A percentile compares a stretch with the other conserved stretches of the same genome.
phyloP scores from a whole-genome alignment of 1,139 yeast species.

The Geotrichum macrosporum region DNA sequence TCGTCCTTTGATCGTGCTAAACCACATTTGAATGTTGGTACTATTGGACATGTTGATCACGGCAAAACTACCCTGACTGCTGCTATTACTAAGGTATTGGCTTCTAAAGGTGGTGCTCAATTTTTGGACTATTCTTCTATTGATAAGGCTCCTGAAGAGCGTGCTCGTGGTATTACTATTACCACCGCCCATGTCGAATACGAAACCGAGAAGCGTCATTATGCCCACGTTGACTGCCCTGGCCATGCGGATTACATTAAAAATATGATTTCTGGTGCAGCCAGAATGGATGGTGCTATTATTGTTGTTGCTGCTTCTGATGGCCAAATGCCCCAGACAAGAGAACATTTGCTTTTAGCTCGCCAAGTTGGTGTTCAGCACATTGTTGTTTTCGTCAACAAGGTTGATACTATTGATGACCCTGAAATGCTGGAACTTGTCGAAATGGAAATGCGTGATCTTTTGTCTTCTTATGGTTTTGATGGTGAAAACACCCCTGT shows the following conservation, averaged over 20 bases:
- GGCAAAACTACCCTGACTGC: conserved; percentile 98
- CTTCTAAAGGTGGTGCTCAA: conserved; percentile 84
- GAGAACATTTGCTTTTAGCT: conserved; percentile 96
- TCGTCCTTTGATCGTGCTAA: conserved; percentile 43
- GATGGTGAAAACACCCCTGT: conserved; percentile 99
- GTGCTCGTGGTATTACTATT: conserved; percentile 99
- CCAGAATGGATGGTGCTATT: conserved; percentile 99
- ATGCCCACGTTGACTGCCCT: conserved; percentile 97
- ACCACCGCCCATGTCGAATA: conserved; percentile 97
- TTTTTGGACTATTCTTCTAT: conserved; percentile 91
- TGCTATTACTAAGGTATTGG: conserved; percentile 92
- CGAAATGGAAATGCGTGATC: conserved; percentile 99
- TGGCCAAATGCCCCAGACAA: conserved; percentile 99
- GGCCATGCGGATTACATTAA: conserved; percentile 99
- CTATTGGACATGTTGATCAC: conserved; percentile 96
- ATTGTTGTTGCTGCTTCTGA: conserved; percentile 99
- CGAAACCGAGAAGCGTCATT: conserved; percentile 87
- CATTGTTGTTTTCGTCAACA: conserved; percentile 95
- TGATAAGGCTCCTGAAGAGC: conserved; percentile 98
- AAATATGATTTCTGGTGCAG: conserved; percentile 99
- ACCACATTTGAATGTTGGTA: conserved; percentile 96
- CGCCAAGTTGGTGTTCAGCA: conserved; percentile 99
- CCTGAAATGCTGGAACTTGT: conserved; percentile 99
- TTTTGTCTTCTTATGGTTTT: conserved; percentile 82
- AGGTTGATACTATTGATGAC: conserved; percentile 95